A percentile compares a stretch with the other conserved stretches of the same genome.
These are phyloP conservation scores for Phytopythium boreale DNA, from an alignment of 352 stramenopile genomes.

Conservation along the genomic window DNA sequence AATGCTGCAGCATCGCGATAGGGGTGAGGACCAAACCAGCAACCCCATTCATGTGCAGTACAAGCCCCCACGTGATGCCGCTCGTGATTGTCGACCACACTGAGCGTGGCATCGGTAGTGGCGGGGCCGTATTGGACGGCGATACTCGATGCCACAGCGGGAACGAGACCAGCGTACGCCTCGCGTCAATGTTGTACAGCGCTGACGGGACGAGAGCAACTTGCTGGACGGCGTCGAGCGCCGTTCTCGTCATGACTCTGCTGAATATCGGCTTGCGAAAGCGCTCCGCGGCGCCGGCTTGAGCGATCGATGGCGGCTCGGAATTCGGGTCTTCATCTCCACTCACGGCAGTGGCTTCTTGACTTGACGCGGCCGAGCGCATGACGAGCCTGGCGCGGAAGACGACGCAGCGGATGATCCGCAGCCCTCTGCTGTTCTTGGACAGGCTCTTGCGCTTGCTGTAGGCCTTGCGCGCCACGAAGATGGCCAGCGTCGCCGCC, in stretches of 20 bases:
- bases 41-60: background rate
- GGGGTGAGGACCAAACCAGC: background rate
- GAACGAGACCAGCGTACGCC: background rate
- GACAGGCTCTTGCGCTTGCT: slow-evolving; percentile 27
- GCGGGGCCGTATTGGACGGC: background rate
- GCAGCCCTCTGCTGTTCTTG: slow-evolving; percentile 16
- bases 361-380: background rate
- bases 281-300: background rate
- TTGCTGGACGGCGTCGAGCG: background rate
- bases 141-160: background rate
- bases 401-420: slow-evolving; percentile 33
- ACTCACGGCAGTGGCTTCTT: background rate
- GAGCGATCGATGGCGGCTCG: too few species aligned
- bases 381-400: slow-evolving; percentile 28
- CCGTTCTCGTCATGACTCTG: background rate
- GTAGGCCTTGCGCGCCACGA: slow-evolving; percentile 30
- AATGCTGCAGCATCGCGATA: background rate
- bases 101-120: background rate
- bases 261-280: background rate
- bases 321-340: too few species aligned
- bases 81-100: background rate
- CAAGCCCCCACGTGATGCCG: background rate
- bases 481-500: slow-evolving; percentile 30
- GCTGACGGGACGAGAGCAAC: background rate
- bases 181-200: background rate